Evolutionary conservation across 192 early-diverging fungal genomes (phyloP).

Genomic region (Mortierella claussenii): DNA sequence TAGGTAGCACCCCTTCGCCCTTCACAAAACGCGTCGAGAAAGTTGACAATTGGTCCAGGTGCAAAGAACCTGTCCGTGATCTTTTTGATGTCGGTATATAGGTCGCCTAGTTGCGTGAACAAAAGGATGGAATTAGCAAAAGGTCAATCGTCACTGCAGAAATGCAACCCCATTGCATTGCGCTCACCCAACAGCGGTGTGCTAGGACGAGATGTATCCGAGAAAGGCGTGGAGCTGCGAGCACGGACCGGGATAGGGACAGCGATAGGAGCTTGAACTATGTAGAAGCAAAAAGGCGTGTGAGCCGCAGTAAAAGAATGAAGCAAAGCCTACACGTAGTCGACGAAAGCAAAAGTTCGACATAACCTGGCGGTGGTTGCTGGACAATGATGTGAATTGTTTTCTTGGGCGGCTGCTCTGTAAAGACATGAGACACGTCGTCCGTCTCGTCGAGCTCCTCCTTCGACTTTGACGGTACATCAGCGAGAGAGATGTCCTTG

Average conservation of each 20-base stretch:
- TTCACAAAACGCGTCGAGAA: conserved; percentile 16
- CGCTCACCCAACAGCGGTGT: conserved; percentile 13
- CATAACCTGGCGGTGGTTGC: conserved; percentile 10
- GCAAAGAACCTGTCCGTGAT: conserved; percentile 16
- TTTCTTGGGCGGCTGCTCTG: not conserved
- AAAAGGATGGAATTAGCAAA: not conserved
- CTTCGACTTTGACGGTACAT: not conserved
- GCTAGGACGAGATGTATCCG: conserved; percentile 21
- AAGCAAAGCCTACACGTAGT: not conserved
- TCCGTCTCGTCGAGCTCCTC: not conserved
- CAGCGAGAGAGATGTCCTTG: not conserved
- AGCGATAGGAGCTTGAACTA: conserved; percentile 2
- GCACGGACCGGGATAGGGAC: not conserved
- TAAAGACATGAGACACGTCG: conserved; percentile 3
- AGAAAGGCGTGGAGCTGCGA: too few relatives aligned
- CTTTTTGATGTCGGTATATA: conserved; percentile 4
- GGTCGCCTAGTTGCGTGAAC: conserved; percentile 5
- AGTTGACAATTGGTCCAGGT: not conserved
- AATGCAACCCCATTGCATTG: too few relatives aligned
- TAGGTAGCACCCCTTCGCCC: not conserved
- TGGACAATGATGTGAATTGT: conserved; percentile 28
- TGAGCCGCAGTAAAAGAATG: too few relatives aligned
- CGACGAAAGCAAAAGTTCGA: not conserved
- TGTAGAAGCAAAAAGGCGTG: too few relatives aligned
- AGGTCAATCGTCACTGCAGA: not conserved